phyloP scores from a whole-genome alignment of 352 stramenopile genomes.

The Phytophthora crassamura region DNA sequence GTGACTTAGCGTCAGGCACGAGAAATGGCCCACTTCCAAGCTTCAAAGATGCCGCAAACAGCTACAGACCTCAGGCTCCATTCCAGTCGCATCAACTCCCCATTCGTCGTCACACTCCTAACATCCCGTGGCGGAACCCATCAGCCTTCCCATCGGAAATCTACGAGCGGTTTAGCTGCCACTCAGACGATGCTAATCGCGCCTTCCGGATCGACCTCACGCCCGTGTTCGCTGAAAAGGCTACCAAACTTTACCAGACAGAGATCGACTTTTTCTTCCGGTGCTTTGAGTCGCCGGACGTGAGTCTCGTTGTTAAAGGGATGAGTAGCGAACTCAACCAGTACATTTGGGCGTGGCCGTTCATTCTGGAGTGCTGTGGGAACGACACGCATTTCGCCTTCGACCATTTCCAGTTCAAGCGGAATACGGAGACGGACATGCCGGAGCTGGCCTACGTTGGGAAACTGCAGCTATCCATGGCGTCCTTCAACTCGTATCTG shows the following conservation, averaged over 20 bases:
- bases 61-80: conserved; percentile 24
- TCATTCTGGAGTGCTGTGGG: conserved; percentile 80
- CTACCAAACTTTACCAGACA: conserved; percentile 53
- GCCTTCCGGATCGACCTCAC: conserved; percentile 75
- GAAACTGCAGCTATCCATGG: conserved; percentile 73
- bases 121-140: conserved; percentile 64
- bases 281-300: conserved; percentile 81
- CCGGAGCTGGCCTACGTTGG: conserved; percentile 75
- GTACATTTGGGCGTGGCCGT: conserved; percentile 85
- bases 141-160: conserved; percentile 57
- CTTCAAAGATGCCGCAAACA: conserved; percentile 20
- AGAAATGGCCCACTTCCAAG: conserved; percentile 20
- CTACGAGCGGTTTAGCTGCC: conserved; percentile 61
- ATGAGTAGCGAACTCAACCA: conserved; percentile 83
- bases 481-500: conserved; percentile 78
- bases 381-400: conserved; percentile 76
- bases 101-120: conserved; percentile 39
- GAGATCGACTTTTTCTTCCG: conserved; percentile 77
- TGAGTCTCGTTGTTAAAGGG: conserved; percentile 80
- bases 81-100: conserved; percentile 32
- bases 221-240: conserved; percentile 57
- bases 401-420: conserved; percentile 81
- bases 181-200: conserved; percentile 62
- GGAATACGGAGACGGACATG: conserved; percentile 47
- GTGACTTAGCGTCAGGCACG: conserved; percentile 18